Evolutionary conservation across 192 early-diverging fungal species (phyloP).

Genomic region (Diversispora epigaea): DNA sequence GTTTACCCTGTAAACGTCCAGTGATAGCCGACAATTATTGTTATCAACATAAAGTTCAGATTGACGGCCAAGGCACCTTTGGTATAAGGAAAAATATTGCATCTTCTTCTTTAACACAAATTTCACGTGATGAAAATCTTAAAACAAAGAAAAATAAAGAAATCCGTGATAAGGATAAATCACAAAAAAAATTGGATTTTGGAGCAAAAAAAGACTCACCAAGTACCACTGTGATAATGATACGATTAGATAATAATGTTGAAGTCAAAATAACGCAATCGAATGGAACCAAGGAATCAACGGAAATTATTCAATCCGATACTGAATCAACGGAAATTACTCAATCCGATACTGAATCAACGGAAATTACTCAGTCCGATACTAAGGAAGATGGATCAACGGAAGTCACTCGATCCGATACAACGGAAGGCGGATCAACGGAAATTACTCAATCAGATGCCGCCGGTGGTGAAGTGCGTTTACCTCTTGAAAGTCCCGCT

Average conservation of each 20-base stretch:
- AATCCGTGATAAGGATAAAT: neutral
- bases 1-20: conserved; percentile 10
- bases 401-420: neutral
- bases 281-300: neutral
- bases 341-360: neutral
- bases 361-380: neutral
- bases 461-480: neutral
- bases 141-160: neutral
- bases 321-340: neutral
- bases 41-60: conserved; percentile 7
- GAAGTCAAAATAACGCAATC: neutral
- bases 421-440: neutral
- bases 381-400: neutral
- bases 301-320: neutral
- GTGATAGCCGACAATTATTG: conserved; percentile 1
- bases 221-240: neutral
- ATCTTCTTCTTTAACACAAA: too few species aligned
- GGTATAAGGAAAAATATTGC: neutral
- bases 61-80: neutral
- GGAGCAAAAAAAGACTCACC: neutral
- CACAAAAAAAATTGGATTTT: neutral
- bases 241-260: neutral
- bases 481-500: conserved; percentile 4
- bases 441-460: neutral
- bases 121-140: neutral